Evolutionary conservation across 108 stramenopile genomes (phyloP).

Genomic region (Cyclotella atomus): DNA sequence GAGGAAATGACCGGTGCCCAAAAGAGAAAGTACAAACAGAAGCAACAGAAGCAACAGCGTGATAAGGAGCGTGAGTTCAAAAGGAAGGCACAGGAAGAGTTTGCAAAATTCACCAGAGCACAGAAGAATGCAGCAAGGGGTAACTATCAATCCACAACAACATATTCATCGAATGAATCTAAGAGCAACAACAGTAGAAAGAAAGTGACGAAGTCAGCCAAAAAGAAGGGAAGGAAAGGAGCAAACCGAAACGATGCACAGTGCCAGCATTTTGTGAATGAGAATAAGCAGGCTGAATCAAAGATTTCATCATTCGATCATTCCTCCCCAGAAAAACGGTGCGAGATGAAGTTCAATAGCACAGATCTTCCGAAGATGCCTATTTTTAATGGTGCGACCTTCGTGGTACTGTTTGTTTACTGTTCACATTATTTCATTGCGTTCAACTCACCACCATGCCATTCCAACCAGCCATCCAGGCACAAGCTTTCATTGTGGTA

Average conservation of each 20-base stretch:
- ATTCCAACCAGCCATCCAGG: not conserved
- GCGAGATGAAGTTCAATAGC: constrained; percentile 13
- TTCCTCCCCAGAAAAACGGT: not conserved
- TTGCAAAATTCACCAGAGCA: constrained; percentile 9
- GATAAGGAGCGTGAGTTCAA: not conserved
- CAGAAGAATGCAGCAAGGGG: constrained; percentile 9
- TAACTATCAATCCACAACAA: not conserved
- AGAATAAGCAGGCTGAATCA: not conserved
- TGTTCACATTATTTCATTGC: not conserved
- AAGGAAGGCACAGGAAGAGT: constrained; percentile 1
- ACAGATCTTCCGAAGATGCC: not conserved
- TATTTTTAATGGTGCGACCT: constrained; percentile 1
- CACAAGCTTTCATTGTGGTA: not conserved
- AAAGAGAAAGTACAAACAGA: not conserved
- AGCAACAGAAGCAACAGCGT: not conserved
- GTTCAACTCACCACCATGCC: not conserved
- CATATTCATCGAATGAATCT: not conserved
- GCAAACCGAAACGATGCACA: not conserved
- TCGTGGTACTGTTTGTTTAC: not conserved
- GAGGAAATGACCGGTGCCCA: not conserved
- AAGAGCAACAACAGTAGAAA: not conserved
- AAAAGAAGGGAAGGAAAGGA: constrained; percentile 9
- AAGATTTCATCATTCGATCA: constrained; percentile 6
- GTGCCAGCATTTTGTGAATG: not conserved
- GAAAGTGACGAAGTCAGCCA: not conserved